Evolutionary conservation across 441 rosid genomes (phyloP), one percentile per base, ranked within the genome.

Genomic region (Gossypium laxum): DNA sequence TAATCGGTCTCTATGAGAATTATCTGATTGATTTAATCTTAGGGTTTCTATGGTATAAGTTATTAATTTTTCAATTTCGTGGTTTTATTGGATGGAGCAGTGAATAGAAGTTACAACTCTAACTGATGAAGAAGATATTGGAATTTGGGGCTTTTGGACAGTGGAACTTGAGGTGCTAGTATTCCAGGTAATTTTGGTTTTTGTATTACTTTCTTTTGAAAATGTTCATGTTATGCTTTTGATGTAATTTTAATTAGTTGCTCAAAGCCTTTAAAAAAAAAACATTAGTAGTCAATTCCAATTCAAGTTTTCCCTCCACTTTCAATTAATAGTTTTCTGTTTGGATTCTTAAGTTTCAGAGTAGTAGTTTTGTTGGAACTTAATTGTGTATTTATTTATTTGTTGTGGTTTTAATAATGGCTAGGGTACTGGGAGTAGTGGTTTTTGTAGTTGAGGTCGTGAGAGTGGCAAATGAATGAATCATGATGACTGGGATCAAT

Each of bases 401-500:
- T 70, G 28, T 28, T 50, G 15, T 67, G 60, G 54, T 67, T 75
- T 72, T 70, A 58, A 62, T 71, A 48, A 41, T 70, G 52, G 51
- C 30, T 70, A 68, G 83, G 79, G 69, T 21, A 14, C 11, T 75
- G 50, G 56, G 7, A 26, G 65, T 71, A 67, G 57, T 71, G 74
- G 52, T 50, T 28, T 72, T 56, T 73, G 69, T 50, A 58, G 76
- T 54, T 43, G 57, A 34, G 69, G 32, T 59, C 52, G 66, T 59
- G 74, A 14, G 61, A 74, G 47, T 71, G 72, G 88, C 87, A 72
- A 83, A 86, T 88, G 92, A 83, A 77, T 74, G 51, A 76, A 24
- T 77, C 83, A 81, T 65, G 75, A 92, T 85, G 96, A 84, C 74
- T 76, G 79, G 74, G 79, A 68, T 74, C 17, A 30, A 73, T 82